Conservation (phyloP, 305 asterid genomes). For the Solanum aculeatissimum region DNA sequence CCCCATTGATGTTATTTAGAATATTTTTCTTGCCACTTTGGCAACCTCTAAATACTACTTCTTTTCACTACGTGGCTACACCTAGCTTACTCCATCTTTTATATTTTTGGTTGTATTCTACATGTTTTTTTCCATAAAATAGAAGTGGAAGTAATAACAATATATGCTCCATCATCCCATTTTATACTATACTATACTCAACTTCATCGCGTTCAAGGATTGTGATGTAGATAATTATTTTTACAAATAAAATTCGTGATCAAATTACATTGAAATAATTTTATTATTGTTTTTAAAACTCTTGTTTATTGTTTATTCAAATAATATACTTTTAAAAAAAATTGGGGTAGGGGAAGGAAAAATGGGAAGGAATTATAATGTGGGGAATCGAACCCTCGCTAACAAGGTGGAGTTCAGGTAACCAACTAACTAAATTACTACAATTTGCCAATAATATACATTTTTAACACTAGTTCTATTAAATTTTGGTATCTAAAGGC, state of each 20-base stretch:
- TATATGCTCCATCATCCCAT: neutral
- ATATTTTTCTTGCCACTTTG: neutral
- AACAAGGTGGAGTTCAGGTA: too few relatives aligned
- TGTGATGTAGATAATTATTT: fast-evolving
- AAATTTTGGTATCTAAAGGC: neutral
- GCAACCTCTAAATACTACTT: neutral
- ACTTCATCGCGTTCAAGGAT: neutral
- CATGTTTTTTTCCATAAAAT: neutral
- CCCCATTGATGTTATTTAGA: neutral
- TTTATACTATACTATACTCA: neutral
- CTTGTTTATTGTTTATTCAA: neutral
- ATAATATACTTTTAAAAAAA: neutral
- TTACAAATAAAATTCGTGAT: neutral
- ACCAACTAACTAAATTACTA: too few relatives aligned
- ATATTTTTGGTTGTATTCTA: neutral
- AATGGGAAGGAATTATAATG: too few relatives aligned
- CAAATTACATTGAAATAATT: neutral
- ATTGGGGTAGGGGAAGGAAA: too few relatives aligned
- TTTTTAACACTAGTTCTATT: neutral
- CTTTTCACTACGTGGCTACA: neutral
- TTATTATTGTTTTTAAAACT: neutral
- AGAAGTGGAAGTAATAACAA: neutral
- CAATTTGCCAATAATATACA: too few relatives aligned
- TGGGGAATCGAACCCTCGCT: too few relatives aligned
- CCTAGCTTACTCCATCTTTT: neutral